Base-by-base conservation (phyloP, 2,329 filamentous ascomycete genomes). In the Atkinsonella texensis region DNA sequence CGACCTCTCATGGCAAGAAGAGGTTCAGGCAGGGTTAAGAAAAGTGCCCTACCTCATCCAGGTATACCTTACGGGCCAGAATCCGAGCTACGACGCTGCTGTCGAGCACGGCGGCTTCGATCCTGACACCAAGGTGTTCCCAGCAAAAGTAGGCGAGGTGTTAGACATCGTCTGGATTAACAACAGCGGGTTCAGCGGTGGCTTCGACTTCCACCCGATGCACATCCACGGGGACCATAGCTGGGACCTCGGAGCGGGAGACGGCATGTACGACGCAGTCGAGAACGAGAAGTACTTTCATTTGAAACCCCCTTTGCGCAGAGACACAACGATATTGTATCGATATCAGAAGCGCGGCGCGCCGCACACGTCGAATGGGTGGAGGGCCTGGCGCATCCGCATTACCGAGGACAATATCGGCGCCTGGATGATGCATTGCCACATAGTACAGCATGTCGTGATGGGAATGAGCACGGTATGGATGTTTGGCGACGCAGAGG, bases 351-450 rank as follows among this genome's bases (percentile, higher is more conserved):
- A 63, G 3, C 68, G 68, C 35, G 72, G 70, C 0, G 56, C 55
- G 2, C 61, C 70, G 0, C 64, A 71, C 5, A 60, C 66, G 3
- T 70, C 69, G 2, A 68, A 71, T 0, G 78, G 80, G 0, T 84
- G 80, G 80, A 66, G 80, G 31, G 79, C 72, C 0, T 84, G 79
- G 80, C 67, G 80, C 11, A 63, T 83, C 1, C 59, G 67, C 5
- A 60, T 74, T 1, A 65, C 61, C 1, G 57, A 67, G 38, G 62
- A 69, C 0, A 42, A 42, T 7, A n/a, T 42, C 40, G 80, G 79
- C 0, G 76, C 76, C 2, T 82, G 77, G 77, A 76, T 82, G 75
- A 67, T 81, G 57, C 79, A 82, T 60, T 82, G 79, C 53, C 79
- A 82, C 60, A 71, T 77, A n/a, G 55, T 76, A 44, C 71, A 74